Percentiles rank a stretch among this genome's conserved stretches.
phyloP scores from a whole-genome alignment of 108 stramenopile genomes.

The Nannochloropsis gaditana region DNA sequence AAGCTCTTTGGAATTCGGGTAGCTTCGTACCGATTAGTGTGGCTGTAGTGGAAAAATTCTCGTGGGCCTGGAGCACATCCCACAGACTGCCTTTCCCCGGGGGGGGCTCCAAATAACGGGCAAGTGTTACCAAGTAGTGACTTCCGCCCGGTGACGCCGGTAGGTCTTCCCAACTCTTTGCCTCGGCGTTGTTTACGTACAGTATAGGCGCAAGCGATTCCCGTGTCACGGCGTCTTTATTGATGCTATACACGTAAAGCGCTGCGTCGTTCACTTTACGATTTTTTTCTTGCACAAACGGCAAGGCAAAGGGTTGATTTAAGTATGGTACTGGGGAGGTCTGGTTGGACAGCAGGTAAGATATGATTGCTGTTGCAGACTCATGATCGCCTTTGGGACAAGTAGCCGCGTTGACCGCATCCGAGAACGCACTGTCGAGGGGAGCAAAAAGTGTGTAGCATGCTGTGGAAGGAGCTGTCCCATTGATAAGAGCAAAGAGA shows the following conservation, averaged over 20 bases:
- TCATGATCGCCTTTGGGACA: neutral
- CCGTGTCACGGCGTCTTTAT: neutral
- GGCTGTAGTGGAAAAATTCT: neutral
- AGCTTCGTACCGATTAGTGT: neutral
- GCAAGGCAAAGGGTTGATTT: slow-evolving; percentile 14
- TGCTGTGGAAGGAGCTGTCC: neutral
- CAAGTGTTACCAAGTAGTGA: neutral
- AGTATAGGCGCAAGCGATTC: neutral
- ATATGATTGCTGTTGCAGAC: neutral
- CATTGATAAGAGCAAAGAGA: neutral
- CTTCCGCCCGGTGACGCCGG: neutral
- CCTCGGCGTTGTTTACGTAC: slow-evolving; percentile 5
- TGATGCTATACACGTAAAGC: slow-evolving; percentile 1
- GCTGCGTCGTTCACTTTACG: neutral
- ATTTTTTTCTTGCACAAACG: neutral
- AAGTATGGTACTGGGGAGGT: neutral
- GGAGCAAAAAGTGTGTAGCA: slow-evolving; percentile 8
- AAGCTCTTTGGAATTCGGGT: neutral
- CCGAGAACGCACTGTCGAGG: neutral
- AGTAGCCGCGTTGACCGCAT: neutral
- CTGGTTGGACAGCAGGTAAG: neutral
- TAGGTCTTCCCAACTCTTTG: neutral
- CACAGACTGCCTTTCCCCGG: slow-evolving; percentile 7
- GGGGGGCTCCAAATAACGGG: neutral
- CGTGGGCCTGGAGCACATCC: neutral